Evolutionary conservation across 2,329 filamentous ascomycete genomes (phyloP), one percentile per base, ranked within the genome.

Genomic region (Dichotomopilus funicola): DNA sequence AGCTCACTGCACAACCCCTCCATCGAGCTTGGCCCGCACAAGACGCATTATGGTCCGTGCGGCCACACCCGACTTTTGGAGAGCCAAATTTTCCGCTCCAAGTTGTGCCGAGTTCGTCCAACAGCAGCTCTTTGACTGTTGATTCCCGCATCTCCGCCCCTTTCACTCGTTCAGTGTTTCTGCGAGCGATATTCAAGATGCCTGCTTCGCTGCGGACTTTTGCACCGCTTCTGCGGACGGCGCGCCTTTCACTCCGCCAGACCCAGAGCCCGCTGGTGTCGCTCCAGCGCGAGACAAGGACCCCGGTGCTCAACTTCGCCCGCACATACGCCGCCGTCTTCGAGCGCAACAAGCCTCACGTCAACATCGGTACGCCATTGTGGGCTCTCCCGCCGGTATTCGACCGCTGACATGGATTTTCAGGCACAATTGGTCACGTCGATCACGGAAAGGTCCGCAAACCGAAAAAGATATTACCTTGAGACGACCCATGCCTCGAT

Each of bases 391-490:
- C 54, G 43, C 62, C 60, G 54, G 62, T 47, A 3, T 13, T 19
- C 44, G 54, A 19, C 27, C 27, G 46, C 60, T 67, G 34, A 64
- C 57, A 46, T 11, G n/a, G 5, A 3, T 46, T 52, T 52, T 33
- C 49, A 91, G 88, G 88, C 73, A 99, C 94, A 66, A 99, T 99
- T 77, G 94, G 94, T 67, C 94, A 99, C 80, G 94, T 99, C 76
- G 94, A 99, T 83, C 92, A 99, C 78, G 92, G 92, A 79, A 99
- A 99, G 88, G 91, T 95, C 77, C 63, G 70, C 43, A 9, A 19
- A n/a, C n/a, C n/a, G n/a, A n/a, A n/a, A n/a, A n/a, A n/a, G n/a
- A n/a, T n/a, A n/a, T n/a, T n/a, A n/a, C n/a, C n/a, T n/a, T n/a
- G n/a, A n/a, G n/a, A n/a, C 40, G 36, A 37, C 55, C 12, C 13